phyloP scores from a whole-genome alignment of 352 stramenopile genomes.

The Blastocystis sp. region DNA sequence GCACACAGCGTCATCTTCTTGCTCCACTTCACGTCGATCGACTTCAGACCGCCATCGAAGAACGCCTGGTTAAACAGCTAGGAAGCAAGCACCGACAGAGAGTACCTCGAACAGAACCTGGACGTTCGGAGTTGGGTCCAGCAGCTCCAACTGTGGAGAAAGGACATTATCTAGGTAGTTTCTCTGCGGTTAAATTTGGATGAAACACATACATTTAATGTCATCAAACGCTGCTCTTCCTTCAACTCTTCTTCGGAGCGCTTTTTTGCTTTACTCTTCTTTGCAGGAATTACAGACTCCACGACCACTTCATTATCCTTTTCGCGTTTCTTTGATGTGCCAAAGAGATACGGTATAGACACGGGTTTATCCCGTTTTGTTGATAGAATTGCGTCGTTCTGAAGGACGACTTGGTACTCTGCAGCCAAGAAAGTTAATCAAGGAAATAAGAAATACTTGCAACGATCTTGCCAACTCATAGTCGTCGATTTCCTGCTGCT shows the following conservation, averaged over 20 bases:
- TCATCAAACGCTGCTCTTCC: neutral
- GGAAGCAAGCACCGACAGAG: neutral
- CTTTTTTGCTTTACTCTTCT: neutral
- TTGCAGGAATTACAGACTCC: neutral
- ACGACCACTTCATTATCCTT: neutral
- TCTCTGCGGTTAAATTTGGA: neutral
- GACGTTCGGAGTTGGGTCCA: constrained; percentile 18
- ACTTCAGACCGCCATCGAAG: constrained; percentile 73
- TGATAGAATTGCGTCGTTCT: neutral
- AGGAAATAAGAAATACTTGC: neutral
- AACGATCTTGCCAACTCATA: constrained; percentile 23
- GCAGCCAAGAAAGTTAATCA: neutral
- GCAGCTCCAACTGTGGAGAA: neutral
- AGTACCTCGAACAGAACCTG: neutral
- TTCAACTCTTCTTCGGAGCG: neutral
- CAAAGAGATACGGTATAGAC: neutral
- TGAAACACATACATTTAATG: neutral
- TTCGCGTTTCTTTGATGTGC: neutral
- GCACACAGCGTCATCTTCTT: constrained; percentile 81
- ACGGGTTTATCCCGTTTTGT: neutral
- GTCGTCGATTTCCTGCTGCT: neutral
- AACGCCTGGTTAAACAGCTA: constrained; percentile 78
- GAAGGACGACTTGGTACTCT: neutral
- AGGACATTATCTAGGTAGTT: neutral
- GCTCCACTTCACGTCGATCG: constrained; percentile 80